Base-by-base conservation (phyloP, 208 protist genomes). In the Acanthamoeba sp. region DNA sequence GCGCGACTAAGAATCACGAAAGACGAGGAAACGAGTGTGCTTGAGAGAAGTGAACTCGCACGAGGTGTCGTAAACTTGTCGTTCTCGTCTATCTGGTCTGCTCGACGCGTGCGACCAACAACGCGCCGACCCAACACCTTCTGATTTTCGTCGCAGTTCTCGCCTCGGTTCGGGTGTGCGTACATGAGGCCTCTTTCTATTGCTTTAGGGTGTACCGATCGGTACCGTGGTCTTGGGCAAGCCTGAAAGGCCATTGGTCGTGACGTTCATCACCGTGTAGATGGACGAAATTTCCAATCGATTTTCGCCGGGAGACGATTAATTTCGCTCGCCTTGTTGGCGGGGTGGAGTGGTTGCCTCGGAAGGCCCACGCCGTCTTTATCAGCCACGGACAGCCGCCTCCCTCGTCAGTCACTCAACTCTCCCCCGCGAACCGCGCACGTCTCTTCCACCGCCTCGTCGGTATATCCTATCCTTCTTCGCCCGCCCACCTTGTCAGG, bases 341-440 rank as follows among this genome's bases (percentile, higher is more conserved):
- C 66, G n/a, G 66, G 66, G 36, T 1, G 34, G 32, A 1, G 24
- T n/a, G 66, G 29, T 76, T 36, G 34, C 34, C 66, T 27, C 29
- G 5, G 34, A 5, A n/a, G 34, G 34, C 14, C 34, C 29, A 76
- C 66, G 66, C n/a, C 66, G 66, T 32, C 66, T 42, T 76, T 76
- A 76, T 76, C 66, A 42, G 16, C 32, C 34, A 0, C 66, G 6
- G 3, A 34, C 32, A 24, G n/a, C 76, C 42, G 69, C 38, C 69
- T 78, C 29, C 1, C 42, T 85, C 45, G 76, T 85, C 76, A 85
- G 76, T 85, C 76, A 85, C 18, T 85, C 76, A 85, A 27, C 76
- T 85, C 45, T 57, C 76, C 34, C 27, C 66, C 34, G 66, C 29
- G 34, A 45, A 42, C 66, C 66, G 66, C 66, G 66, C 59, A 66